phyloP scores from a whole-genome alignment of 345 rosid genomes.

The Ricinus communis region DNA sequence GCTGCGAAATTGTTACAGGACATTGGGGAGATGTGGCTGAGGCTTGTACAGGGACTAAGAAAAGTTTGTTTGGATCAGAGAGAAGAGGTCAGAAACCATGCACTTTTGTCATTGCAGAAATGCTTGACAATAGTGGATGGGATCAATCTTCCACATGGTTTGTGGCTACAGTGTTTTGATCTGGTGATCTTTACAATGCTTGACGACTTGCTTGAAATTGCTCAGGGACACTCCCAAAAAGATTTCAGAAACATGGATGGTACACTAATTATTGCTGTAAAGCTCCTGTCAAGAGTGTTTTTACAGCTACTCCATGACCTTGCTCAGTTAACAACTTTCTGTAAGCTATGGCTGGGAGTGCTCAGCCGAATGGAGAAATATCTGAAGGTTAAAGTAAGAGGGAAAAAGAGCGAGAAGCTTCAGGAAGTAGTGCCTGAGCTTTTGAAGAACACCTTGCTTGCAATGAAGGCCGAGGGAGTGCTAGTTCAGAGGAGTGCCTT shows the following conservation, averaged over 20 bases:
- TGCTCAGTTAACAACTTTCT: slow-evolving; percentile 72
- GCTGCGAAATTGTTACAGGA: slow-evolving; percentile 68
- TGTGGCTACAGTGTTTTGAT: slow-evolving; percentile 91
- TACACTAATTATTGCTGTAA: slow-evolving; percentile 69
- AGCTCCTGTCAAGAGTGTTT: slow-evolving; percentile 77
- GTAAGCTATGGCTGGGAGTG: slow-evolving; percentile 93
- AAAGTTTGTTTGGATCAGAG: slow-evolving; percentile 99
- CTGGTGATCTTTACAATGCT: slow-evolving; percentile 84
- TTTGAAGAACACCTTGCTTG: slow-evolving; percentile 76
- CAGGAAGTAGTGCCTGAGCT: slow-evolving; percentile 85
- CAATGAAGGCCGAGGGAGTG: slow-evolving; percentile 81
- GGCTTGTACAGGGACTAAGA: slow-evolving; percentile 89
- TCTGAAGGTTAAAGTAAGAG: slow-evolving; percentile 79
- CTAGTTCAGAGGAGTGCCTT: slow-evolving; percentile 81
- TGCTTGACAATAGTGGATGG: slow-evolving; percentile 82
- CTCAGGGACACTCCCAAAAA: slow-evolving; percentile 86
- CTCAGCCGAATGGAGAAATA: slow-evolving; percentile 92
- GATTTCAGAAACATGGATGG: slow-evolving; percentile 97
- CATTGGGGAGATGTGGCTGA: slow-evolving; percentile 94
- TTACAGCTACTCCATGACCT: slow-evolving; percentile 71
- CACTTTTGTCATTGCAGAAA: slow-evolving; percentile 77
- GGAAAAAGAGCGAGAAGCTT: slow-evolving; percentile 90
- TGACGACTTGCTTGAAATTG: slow-evolving; percentile 92
- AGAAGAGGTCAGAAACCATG: slow-evolving; percentile 93
- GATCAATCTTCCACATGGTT: slow-evolving; percentile 59